These are phyloP conservation scores for Pestalotiopsis sp. DNA, from an alignment of 2,329 filamentous ascomycete genomes.

Conservation along the genomic window DNA sequence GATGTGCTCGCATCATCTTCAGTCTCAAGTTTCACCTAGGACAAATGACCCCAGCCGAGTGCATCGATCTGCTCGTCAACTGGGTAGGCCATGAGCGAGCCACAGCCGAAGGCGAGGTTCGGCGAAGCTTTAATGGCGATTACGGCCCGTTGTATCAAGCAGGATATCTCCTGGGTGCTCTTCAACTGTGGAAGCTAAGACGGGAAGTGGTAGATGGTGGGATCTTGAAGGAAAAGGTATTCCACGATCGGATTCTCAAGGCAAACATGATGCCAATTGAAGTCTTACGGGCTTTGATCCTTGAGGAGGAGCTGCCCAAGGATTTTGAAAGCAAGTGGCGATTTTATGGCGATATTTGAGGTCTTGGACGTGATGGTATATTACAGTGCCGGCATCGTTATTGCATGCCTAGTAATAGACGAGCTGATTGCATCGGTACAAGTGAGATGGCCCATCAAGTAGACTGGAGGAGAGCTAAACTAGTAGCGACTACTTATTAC, in stretches of 20 bases:
- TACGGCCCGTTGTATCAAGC: slow-evolving; percentile 61
- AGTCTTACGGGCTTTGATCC: slow-evolving; percentile 49
- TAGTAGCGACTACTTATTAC: too few relatives aligned
- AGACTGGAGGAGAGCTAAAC: too few relatives aligned
- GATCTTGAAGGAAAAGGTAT: slow-evolving; percentile 48
- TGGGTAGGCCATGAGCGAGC: slow-evolving; percentile 59
- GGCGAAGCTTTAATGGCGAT: slow-evolving; percentile 54
- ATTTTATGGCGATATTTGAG: slow-evolving; percentile 39
- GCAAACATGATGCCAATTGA: slow-evolving; percentile 57
- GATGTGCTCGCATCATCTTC: slow-evolving; percentile 59
- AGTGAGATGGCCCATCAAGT: too few relatives aligned
- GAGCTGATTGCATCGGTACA: too few relatives aligned
- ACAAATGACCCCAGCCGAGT: slow-evolving; percentile 51
- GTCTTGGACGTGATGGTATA: too few relatives aligned
- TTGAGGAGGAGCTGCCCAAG: slow-evolving; percentile 37
- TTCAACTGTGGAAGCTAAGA: slow-evolving; percentile 54
- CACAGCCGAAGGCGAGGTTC: slow-evolving; percentile 61
- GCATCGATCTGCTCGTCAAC: slow-evolving; percentile 56
- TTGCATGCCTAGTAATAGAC: too few relatives aligned
- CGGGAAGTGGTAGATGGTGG: slow-evolving; percentile 43
- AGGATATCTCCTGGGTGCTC: slow-evolving; percentile 59
- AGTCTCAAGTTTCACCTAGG: slow-evolving; percentile 59
- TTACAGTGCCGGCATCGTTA: too few relatives aligned
- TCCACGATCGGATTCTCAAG: slow-evolving; percentile 53
- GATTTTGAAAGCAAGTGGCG: slow-evolving; percentile 50